Evolutionary conservation across 345 rosid species (phyloP), one percentile per base, ranked within the genome.

Genomic region (Anacardium occidentale): DNA sequence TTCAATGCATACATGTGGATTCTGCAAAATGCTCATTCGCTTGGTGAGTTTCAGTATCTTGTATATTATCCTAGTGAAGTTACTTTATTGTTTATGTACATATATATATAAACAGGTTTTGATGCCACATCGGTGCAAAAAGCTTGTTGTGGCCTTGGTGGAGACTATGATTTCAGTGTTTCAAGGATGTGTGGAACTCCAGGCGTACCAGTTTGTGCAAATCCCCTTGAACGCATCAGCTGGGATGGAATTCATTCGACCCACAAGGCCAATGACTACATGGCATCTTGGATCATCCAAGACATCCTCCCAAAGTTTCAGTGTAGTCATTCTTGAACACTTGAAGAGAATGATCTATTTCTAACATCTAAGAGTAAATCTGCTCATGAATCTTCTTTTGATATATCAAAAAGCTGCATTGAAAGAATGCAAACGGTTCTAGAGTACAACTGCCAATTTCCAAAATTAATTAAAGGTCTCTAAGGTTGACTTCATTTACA

Each of bases 161-260:
- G 80, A 34, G 74, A 67, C 13, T 74, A 76, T 34, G 53, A 71
- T 44, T 77, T 64, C 29, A 66, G 57, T 37, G 42, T 7, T 37
- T 37, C 42, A 37, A 37, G 8, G 42, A 37, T 37, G 8, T 37
- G 42, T 37, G 42, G 42, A 37, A 37, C 9, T 37, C 42, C 42
- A 37, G 42, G 42, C 42, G 42, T 37, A 7, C 42, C 42, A 37
- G 42, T 37, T 0, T 37, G 42, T 37, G 42, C 42, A 37, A 37
- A 37, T 37, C 18, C 59, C 54, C 3, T 62, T 17, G 57, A 53
- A 53, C 63, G 61, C 17, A 53, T 78, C 10, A 82, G 81, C 40
- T 85, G 86, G 84, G 86, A 83, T 12, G 83, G 79, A 45, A 47
- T 75, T 2, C 85, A 37, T 37, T 37, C 42, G 42, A 37, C 42